Conservation (phyloP, 1,284 basidiomycete species). For the Salmacisia buchloeana region DNA sequence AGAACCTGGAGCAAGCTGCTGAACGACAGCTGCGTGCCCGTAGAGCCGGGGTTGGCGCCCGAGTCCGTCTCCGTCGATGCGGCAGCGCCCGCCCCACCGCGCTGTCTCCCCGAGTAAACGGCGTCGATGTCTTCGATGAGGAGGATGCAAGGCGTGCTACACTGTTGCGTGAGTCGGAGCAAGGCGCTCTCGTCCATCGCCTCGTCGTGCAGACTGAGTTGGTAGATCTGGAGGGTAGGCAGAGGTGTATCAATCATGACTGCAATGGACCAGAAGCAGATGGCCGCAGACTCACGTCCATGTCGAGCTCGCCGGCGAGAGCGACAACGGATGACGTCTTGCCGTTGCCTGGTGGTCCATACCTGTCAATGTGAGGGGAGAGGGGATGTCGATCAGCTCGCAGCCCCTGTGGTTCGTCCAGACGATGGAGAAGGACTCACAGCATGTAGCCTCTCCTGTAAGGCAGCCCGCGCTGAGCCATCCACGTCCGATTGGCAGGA, state of each 20-base stretch:
- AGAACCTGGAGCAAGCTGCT: constrained; percentile 4
- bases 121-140: constrained; percentile 3
- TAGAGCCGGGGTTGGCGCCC: background rate
- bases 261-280: background rate
- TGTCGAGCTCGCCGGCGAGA: background rate
- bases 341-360: constrained; percentile 2
- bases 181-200: constrained; percentile 4
- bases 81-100: background rate
- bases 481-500: background rate
- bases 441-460: constrained; percentile 1
- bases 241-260: background rate
- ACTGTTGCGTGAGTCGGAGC: background rate
- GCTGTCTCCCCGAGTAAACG: background rate
- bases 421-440: background rate
- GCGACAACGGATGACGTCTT: constrained; percentile 4
- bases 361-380: no score
- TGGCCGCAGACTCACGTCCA: background rate
- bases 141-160: background rate
- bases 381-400: no score
- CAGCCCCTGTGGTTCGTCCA: background rate
- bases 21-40: background rate
- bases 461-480: constrained; percentile 5
- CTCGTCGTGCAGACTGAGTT: background rate
- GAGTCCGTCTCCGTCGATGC: no score
- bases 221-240: background rate